Base-by-base conservation (phyloP, 148 eudicot genomes). In the Rhododendron vialii region DNA sequence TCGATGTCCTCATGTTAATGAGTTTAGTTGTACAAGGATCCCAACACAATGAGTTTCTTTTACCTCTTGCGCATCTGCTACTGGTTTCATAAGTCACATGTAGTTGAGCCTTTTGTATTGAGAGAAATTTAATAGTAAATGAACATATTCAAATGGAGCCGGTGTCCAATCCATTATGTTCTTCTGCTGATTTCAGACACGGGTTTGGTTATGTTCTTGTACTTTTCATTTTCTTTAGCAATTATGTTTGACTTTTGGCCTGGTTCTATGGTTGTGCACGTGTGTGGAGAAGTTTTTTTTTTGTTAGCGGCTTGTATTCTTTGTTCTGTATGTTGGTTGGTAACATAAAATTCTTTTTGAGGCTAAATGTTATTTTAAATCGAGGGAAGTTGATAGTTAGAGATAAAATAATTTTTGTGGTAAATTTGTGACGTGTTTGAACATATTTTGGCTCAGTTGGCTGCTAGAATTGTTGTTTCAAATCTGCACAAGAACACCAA, bases 391-490 rank as follows among this genome's bases (percentile, higher is more conserved):
- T 36, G 47, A 38, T 36, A 35, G 24, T 33, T 15, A 14, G 77
- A 73, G 77, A 65, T 26, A 65, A 63, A 3, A 6, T 73, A 28
- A 1, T 75, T 28, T 57, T 75, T 76, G 63, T 26, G 11, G 8
- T 20, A 2, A 6, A 50, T 6, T 36, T 82, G 2, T 82, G 12
- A 61, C 18, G 1, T 13, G 28, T 61, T 41, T 30, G 51, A 24
- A 41, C 8, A 15, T 85, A 55, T 83, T 47, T 77, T 82, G 69
- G 43, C n/a, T 65, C 92, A 96, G 98, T 84, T 96, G 92, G 98
- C 98, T 84, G 98, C 98, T 13, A 81, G 98, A 86, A 96, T 96
- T 88, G 98, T 91, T 78, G 98, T 96, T 77, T 96, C 98, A 28
- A 96, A 96, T 84, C 88, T 96, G 85, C 98, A 96, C 86, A 96